Conservation (phyloP, 2,329 filamentous ascomycete species). For the Phialophora expanda region DNA sequence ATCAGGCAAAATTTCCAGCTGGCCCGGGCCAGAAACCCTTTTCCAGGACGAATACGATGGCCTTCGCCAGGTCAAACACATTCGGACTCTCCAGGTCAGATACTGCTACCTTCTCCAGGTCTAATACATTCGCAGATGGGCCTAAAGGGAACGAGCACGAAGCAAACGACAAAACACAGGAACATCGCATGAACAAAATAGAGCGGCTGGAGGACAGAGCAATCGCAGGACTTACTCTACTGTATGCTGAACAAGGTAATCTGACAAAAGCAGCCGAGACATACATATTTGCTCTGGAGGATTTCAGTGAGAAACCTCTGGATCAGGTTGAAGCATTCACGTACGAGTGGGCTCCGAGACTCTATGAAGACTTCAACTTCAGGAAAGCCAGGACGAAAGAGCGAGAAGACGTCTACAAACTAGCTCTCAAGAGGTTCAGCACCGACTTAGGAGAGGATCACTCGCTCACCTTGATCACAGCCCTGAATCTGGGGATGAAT, state of each 20-base stretch:
- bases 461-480: background rate
- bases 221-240: slow-evolving; percentile 1
- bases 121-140: background rate
- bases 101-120: background rate
- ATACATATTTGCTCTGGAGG: slow-evolving; percentile 1
- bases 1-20: slow-evolving; percentile 1
- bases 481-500: slow-evolving; percentile 3
- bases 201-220: background rate
- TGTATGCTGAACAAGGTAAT: slow-evolving; percentile 1
- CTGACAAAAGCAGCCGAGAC: background rate
- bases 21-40: background rate
- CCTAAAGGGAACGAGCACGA: background rate
- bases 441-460: background rate
- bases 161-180: background rate
- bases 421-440: background rate
- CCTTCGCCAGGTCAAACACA: background rate
- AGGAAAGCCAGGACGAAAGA: background rate
- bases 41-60: background rate
- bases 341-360: slow-evolving; percentile 3
- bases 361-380: slow-evolving; percentile 2
- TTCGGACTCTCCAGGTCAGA: background rate
- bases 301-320: background rate
- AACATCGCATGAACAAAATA: slow-evolving; percentile 2
- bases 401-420: background rate
- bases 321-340: slow-evolving; percentile 7